These are phyloP conservation scores for Boletellus sp. DNA, from an alignment of 1,284 basidiomycete genomes.

Conservation along the genomic window DNA sequence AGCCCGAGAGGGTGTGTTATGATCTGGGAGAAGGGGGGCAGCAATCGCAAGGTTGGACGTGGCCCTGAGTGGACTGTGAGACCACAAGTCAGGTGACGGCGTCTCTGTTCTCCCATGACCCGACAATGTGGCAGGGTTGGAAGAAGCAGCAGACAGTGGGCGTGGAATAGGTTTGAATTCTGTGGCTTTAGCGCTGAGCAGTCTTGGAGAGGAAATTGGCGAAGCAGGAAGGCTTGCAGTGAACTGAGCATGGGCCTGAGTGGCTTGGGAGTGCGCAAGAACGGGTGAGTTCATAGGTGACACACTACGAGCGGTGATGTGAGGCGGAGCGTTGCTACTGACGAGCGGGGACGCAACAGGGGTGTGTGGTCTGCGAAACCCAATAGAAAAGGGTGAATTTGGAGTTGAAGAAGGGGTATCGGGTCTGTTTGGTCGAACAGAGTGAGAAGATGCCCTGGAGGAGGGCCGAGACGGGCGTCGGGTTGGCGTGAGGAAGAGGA, in stretches of 20 bases:
- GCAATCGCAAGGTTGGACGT: slow-evolving; percentile 86
- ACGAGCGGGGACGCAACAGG: slow-evolving; percentile 71
- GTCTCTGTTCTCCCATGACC: slow-evolving; percentile 59
- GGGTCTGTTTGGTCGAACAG: slow-evolving; percentile 61
- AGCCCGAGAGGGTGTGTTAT: slow-evolving; percentile 49
- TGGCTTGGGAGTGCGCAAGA: slow-evolving; percentile 51
- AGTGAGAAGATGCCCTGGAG: slow-evolving; percentile 72
- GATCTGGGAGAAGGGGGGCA: slow-evolving; percentile 78
- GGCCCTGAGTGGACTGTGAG: slow-evolving; percentile 67
- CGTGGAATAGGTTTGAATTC: slow-evolving; percentile 70
- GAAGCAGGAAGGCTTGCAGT: slow-evolving; percentile 69
- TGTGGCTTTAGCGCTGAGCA: slow-evolving; percentile 63
- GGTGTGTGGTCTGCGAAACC: slow-evolving; percentile 75
- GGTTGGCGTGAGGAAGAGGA: slow-evolving; percentile 74
- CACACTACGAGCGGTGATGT: slow-evolving; percentile 57
- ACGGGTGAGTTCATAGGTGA: slow-evolving; percentile 70
- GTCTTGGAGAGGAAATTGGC: slow-evolving; percentile 57
- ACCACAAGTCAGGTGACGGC: slow-evolving; percentile 79
- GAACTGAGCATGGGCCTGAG: slow-evolving; percentile 52
- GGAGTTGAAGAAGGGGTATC: slow-evolving; percentile 73
- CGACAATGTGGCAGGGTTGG: slow-evolving; percentile 56
- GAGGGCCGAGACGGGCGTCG: slow-evolving; percentile 79
- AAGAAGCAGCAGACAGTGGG: slow-evolving; percentile 69
- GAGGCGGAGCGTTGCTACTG: slow-evolving; percentile 49
- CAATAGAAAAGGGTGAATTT: slow-evolving; percentile 62